Evolutionary conservation across 2,329 filamentous ascomycete species (phyloP).

Genomic region (Alternaria solani): DNA sequence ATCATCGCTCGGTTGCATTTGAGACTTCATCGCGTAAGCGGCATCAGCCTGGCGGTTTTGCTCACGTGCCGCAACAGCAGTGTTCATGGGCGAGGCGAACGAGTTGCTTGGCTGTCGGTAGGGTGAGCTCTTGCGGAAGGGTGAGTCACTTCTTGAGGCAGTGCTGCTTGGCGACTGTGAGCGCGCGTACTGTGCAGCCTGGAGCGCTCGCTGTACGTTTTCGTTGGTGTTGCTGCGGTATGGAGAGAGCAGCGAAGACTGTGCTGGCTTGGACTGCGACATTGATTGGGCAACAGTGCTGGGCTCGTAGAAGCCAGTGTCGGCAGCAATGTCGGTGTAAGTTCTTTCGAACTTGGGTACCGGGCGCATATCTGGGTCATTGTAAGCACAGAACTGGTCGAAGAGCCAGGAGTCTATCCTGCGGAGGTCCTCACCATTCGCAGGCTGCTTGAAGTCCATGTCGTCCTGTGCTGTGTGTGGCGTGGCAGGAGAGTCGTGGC

Average conservation of each 20-base stretch:
- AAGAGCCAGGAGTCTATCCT: constrained; percentile 58
- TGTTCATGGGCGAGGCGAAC: constrained; percentile 55
- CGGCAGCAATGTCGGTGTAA: constrained; percentile 83
- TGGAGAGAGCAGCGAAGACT: constrained; percentile 59
- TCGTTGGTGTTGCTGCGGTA: constrained; percentile 53
- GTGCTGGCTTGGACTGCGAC: constrained; percentile 58
- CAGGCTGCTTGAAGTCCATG: constrained; percentile 60
- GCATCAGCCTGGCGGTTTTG: constrained; percentile 69
- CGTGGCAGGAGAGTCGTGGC: constrained; percentile 68
- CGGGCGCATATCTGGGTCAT: constrained; percentile 62
- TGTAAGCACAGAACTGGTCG: constrained; percentile 73
- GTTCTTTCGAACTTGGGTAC: constrained; percentile 83
- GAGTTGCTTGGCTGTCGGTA: constrained; percentile 55
- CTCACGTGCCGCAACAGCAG: constrained; percentile 68
- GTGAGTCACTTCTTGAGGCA: constrained; percentile 74
- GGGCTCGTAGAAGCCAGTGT: constrained; percentile 80
- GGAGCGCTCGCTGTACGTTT: constrained; percentile 77
- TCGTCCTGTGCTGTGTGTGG: constrained; percentile 66
- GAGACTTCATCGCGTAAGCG: constrained; percentile 53
- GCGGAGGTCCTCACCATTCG: constrained; percentile 62
- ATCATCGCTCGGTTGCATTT: constrained; percentile 51
- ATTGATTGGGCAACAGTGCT: constrained; percentile 59
- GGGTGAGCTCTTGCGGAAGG: constrained; percentile 74
- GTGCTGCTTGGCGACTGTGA: constrained; percentile 64
- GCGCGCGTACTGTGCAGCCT: constrained; percentile 77